A percentile compares a stretch with the other conserved stretches of the same genome.
These are phyloP conservation scores for Corynespora cassiicola DNA, from an alignment of 2,329 filamentous ascomycete genomes.

Conservation along the genomic window DNA sequence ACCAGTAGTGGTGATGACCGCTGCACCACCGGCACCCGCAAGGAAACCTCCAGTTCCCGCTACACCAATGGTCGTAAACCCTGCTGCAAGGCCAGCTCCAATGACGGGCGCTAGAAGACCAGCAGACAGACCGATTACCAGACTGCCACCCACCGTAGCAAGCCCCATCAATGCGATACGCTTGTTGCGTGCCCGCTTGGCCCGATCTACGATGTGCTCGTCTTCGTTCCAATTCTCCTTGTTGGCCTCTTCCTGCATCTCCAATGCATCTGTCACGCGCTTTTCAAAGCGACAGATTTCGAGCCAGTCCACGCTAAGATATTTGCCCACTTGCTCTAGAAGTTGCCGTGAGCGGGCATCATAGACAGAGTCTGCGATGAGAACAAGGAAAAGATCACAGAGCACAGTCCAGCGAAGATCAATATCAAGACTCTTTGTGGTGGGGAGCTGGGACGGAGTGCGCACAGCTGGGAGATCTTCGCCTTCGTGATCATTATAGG, in stretches of 20 bases:
- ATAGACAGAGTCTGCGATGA: conserved; percentile 96
- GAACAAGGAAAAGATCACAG: conserved; percentile 90
- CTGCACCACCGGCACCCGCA: conserved; percentile 88
- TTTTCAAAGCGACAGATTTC: conserved; percentile 98
- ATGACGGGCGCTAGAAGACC: conserved; percentile 92
- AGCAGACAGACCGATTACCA: conserved; percentile 94
- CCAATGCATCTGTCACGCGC: conserved; percentile 91
- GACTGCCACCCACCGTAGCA: conserved; percentile 90
- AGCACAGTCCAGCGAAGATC: conserved; percentile 96
- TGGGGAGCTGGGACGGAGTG: conserved; percentile 81
- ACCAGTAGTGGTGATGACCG: conserved; percentile 89
- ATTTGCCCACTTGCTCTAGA: conserved; percentile 80
- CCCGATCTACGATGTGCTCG: conserved; percentile 85
- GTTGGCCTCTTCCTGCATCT: conserved; percentile 94
- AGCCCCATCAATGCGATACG: conserved; percentile 95
- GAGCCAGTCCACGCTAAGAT: conserved; percentile 83
- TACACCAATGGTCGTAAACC: conserved; percentile 93
- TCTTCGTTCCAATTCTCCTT: conserved; percentile 99
- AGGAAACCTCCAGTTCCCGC: conserved; percentile 88
- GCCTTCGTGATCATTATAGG: conserved; percentile 67
- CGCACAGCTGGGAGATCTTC: conserved; percentile 80
- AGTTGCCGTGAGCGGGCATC: conserved; percentile 86
- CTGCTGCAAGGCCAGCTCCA: conserved; percentile 89
- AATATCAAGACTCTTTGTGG: conserved; percentile 86
- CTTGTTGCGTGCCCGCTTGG: conserved; percentile 80